Conservation (phyloP, 352 stramenopile species). For the Saprolegnia parasitica region DNA sequence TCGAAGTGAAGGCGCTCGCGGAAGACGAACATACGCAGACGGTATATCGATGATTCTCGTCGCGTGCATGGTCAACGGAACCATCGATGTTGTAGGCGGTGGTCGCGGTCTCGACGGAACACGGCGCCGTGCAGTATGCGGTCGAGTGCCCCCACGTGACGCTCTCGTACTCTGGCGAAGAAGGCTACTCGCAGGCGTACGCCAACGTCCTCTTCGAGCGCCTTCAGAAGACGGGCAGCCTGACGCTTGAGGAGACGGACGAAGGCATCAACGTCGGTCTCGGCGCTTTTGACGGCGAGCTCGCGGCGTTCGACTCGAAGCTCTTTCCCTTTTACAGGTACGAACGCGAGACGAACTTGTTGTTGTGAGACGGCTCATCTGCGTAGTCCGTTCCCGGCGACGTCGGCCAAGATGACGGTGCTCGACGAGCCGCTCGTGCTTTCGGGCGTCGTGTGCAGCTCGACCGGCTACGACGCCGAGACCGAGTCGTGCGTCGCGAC, state of each 20-base stretch:
- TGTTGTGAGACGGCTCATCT: neutral
- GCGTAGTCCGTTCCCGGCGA: conserved; percentile 54
- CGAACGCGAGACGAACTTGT: neutral
- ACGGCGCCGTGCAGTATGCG: conserved; percentile 42
- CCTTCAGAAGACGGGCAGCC: conserved; percentile 54
- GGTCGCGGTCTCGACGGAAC: conserved; percentile 56
- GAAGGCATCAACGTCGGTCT: conserved; percentile 21
- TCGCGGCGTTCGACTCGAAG: conserved; percentile 63
- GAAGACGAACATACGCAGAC: conserved; percentile 66
- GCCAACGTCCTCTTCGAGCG: conserved; percentile 74
- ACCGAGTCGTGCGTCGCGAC: conserved; percentile 42
- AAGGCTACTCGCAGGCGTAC: conserved; percentile 48
- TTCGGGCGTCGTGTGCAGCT: conserved; percentile 59
- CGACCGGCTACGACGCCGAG: conserved; percentile 55
- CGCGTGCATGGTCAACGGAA: neutral
- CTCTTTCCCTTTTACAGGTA: conserved; percentile 65
- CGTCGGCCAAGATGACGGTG: conserved; percentile 39
- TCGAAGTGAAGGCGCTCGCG: conserved; percentile 54
- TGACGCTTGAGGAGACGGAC: conserved; percentile 40
- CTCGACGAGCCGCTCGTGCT: conserved; percentile 38
- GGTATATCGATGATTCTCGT: conserved; percentile 29
- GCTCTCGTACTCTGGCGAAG: conserved; percentile 46
- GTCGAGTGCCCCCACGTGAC: conserved; percentile 52
- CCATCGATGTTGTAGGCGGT: conserved; percentile 37
- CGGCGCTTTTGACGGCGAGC: conserved; percentile 36